Evolutionary conservation across 768 basidiomycete species (phyloP), one percentile per base, ranked within the genome.

Genomic region (Termitomyces sp.): DNA sequence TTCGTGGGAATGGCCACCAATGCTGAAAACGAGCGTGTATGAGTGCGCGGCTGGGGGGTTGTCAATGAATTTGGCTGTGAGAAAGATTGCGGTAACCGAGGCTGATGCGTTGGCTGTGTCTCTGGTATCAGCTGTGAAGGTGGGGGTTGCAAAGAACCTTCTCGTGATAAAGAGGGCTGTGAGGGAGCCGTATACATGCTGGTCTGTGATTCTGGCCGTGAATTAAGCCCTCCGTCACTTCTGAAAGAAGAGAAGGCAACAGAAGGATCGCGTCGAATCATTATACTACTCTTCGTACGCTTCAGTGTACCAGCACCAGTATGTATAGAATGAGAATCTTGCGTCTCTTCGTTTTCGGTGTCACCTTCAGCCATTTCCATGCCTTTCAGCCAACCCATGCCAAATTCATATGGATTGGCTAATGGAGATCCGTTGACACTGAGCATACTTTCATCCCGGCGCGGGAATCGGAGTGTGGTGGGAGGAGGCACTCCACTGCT

Each of bases 401-500:
- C 86, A 62, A 86, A 82, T 58, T 84, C 77, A 64, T 86, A 88
- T 1, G 90, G 90, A 67, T 92, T 92, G 18, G 85, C 83, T 18
- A 93, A 77, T 0, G 92, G 92, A 0, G 89, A 91, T 4, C 92
- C 92, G 59, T 94, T 93, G 20, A 88, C 70, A 64, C 90, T 90
- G 50, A 92, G 76, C 82, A 92, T 83, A 64, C 77, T 84, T 69
- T 94, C 92, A 64, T 90, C 83, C 61, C 78, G 82, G 42, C 87
- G 81, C 12, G 89, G 87, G 67, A 86, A 76, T 26, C 90, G 84
- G 47, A 86, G 74, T 4, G 61, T 42, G 20, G 78, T 67, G 18
- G 79, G 70, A 43, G 71, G 69, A 22, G 72, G 74, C 34, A 64
- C 59, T 42, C 36, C 56, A 47, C 63, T 65, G 34, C 75, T 65